Base-by-base conservation (phyloP, 1,139 yeast species). In the Geotrichum aggregatum region DNA sequence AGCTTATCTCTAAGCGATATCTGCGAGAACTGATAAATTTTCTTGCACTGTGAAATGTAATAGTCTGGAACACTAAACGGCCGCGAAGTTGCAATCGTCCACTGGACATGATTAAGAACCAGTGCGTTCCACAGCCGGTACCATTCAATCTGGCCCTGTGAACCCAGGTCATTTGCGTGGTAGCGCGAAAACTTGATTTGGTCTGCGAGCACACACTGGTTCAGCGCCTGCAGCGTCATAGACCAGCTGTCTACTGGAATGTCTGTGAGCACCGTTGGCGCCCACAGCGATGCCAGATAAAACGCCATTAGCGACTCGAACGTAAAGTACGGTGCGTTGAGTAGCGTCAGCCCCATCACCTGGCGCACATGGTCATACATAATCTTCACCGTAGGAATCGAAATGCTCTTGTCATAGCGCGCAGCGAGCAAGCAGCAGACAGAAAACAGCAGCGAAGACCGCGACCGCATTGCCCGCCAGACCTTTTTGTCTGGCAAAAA, bases 161-260 rank as follows among this genome's bases (percentile, higher is more conserved):
- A 40, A 11, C 43, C 54, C 26, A 47, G 11, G 14, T 46, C 38
- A 19, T 34, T 28, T 16, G 54, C 48, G 18, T 47, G 50, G 38
- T 51, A 47, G n/a, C 50, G 24, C 10, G 50, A 44, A 33, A 47
- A 46, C 31, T 47, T 47, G 24, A 51, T 47, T 30, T 51, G 50
- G 33, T 51, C 48, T 2, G 50, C 50, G 8, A 51, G 35, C n/a
- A 51, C 50, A 43, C 54, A 51, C 16, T 51, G 54, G 22, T 51
- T 51, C n/a, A 51, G 43, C 7, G 50, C 48, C 36, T 46, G 50
- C 19, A 46, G 34, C 10, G 47, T 43, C 47, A 51, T 51, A 11
- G 47, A 33, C 54, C 54, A 51, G 31, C 48, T 43, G 30, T 51
- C 54, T 4, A 51, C 35, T 2, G 54, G 54, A 14, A 51, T 51